Percentiles rank a stretch among this genome's conserved stretches.
phyloP scores from a whole-genome alignment of 192 early-diverging fungal genomes.

The Mortierella claussenii region DNA sequence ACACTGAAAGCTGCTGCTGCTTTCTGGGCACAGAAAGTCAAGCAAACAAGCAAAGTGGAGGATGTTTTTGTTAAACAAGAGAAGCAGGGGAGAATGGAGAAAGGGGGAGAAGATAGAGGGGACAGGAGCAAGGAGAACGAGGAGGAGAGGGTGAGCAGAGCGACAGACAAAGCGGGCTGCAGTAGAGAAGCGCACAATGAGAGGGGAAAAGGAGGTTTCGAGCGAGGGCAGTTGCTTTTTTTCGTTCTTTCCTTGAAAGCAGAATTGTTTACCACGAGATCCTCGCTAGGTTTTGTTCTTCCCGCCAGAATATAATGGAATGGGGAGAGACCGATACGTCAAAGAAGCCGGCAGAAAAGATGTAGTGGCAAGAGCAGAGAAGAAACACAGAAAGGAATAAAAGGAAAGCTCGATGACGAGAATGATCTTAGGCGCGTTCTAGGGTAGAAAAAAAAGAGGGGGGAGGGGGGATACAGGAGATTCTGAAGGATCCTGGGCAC shows the following conservation, averaged over 20 bases:
- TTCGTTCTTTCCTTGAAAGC: conserved; percentile 5
- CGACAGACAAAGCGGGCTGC: too few relatives aligned
- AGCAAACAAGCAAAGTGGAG: background rate
- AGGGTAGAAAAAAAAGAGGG: background rate
- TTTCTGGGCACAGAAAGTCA: background rate
- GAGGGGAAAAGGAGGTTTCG: background rate
- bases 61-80: background rate
- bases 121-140: background rate
- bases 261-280: too few relatives aligned
- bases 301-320: too few relatives aligned
- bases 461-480: conserved; percentile 4
- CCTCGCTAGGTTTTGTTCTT: too few relatives aligned
- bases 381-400: background rate
- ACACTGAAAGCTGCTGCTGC: background rate
- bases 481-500: conserved; percentile 2
- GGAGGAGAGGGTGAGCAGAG: conserved; percentile 1
- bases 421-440: background rate
- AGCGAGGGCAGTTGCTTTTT: background rate
- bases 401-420: background rate
- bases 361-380: background rate
- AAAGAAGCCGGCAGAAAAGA: too few relatives aligned
- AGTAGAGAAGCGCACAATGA: too few relatives aligned
- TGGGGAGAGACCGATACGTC: too few relatives aligned
- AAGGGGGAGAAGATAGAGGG: conserved; percentile 13
- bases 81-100: conserved; percentile 5